phyloP scores from a whole-genome alignment of 306 rosid genomes.

The Vicia villosa region DNA sequence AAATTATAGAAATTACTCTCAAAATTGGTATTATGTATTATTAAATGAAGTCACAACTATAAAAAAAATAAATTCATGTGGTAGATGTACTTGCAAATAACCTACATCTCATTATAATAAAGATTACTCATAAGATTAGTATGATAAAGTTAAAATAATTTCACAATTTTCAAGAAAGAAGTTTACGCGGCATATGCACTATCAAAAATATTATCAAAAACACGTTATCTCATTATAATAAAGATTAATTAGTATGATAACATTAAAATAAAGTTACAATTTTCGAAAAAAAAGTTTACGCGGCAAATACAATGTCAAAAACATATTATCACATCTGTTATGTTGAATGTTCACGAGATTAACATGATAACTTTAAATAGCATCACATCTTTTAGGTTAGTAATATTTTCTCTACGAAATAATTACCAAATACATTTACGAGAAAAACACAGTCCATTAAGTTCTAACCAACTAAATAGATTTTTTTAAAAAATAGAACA shows the following conservation, averaged over 20 bases:
- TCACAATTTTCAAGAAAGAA: neutral
- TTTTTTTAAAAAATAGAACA: too few relatives aligned
- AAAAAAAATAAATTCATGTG: rapidly evolving
- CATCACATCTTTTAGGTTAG: neutral
- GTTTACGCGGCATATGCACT: neutral
- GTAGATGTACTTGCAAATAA: too few relatives aligned
- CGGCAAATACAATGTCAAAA: neutral
- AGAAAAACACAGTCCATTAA: too few relatives aligned
- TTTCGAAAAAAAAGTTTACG: neutral
- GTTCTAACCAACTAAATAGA: too few relatives aligned
- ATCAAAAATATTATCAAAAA: too few relatives aligned
- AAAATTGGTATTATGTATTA: neutral
- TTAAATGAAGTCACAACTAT: neutral
- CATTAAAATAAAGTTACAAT: neutral
- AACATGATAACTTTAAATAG: neutral
- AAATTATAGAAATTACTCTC: neutral
- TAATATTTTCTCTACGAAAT: too few relatives aligned
- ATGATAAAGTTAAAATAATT: neutral
- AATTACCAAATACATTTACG: too few relatives aligned
- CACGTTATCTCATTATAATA: neutral
- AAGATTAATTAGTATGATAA: neutral
- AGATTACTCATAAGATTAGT: neutral
- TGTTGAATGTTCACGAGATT: neutral
- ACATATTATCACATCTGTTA: neutral
- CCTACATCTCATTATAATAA: neutral